Evolutionary conservation across 352 stramenopile genomes (phyloP), one percentile per base, ranked within the genome.

Genomic region (Globisporangium radiosum): DNA sequence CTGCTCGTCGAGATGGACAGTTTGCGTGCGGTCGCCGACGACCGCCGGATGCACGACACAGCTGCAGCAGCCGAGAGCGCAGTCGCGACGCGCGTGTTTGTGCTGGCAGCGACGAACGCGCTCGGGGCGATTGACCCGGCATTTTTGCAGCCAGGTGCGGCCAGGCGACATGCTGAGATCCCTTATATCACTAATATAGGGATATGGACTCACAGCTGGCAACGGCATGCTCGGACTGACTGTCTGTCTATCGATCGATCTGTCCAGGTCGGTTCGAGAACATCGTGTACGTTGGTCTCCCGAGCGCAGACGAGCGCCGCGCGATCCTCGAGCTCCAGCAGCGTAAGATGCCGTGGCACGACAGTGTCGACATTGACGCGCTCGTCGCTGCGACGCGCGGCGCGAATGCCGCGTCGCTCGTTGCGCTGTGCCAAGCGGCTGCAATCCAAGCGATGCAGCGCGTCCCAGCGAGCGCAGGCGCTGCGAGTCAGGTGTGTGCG

Each of bases 1-100:
- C 56, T 95, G 15, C 64, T 95, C 4, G 76, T 93, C 52, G 85
- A 95, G 68, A 78, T 95, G 47, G 84, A 95, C 70, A 63, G 71
- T 5, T 53, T 94, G 15, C 85, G 84, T 33, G 75, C 74, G 2
- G 60, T 88, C 7, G 67, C 73, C 1, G 72, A 86, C 45, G 75
- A 87, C 50, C 65, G 4, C 11, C 6, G n/a, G 13, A 15, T 3
- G 10, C 42, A 49, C 13, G 45, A 49, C 6, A 3, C 6, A 15
- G 15, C 45, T 15, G 17, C 45, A 25, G 45, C 15, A 3, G 45
- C 5, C 45, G 8, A 58, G 5, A 52, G 71, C 51, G 57, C 58
- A 17, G 72, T 64, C 25, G 59, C 59, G 15, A 64, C 75, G 40
- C 80, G 81, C 11, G 73, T 93, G 38, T 94, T 94, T 56, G 84